Percentiles rank a stretch among this genome's conserved stretches.
Evolutionary conservation across 306 rosid species (phyloP).

Genomic region (Dalbergia oliveri): DNA sequence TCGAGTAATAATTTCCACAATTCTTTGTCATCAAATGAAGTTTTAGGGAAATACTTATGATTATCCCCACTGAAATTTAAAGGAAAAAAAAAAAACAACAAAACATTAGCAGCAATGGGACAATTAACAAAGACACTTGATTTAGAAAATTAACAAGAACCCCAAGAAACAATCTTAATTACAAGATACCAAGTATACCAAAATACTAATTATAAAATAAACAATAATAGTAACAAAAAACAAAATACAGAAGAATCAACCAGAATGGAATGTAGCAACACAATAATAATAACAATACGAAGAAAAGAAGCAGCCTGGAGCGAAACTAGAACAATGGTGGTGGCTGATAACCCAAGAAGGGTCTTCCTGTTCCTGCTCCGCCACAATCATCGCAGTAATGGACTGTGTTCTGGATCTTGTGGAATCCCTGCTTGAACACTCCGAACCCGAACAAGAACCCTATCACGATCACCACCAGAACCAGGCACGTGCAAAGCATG

Average conservation of each 20-base stretch:
- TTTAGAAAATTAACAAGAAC: conserved; percentile 16
- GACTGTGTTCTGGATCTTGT: conserved; percentile 67
- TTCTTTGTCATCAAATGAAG: too few species aligned
- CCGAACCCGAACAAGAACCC: conserved; percentile 81
- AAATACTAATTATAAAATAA: too few species aligned
- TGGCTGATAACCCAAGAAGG: conserved; percentile 60
- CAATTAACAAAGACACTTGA: not conserved
- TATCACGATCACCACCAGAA: conserved; percentile 59
- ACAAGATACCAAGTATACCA: not conserved
- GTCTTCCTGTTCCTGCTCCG: conserved; percentile 41
- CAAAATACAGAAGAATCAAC: not conserved
- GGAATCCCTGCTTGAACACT: conserved; percentile 82
- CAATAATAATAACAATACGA: not conserved
- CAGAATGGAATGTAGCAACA: not conserved
- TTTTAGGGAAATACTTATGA: too few species aligned
- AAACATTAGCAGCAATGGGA: not conserved
- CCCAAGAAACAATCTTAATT: conserved; percentile 35
- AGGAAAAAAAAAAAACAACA: not conserved
- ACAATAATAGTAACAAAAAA: too few species aligned
- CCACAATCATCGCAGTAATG: conserved; percentile 62
- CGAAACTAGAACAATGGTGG: conserved; percentile 48
- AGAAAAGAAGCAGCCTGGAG: not conserved
- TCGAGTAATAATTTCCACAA: too few species aligned
- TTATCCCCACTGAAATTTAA: too few species aligned
- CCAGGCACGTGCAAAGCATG: conserved; percentile 76